phyloP scores from a whole-genome alignment of 805 yeast species.

The Nakazawaea siamensis region DNA sequence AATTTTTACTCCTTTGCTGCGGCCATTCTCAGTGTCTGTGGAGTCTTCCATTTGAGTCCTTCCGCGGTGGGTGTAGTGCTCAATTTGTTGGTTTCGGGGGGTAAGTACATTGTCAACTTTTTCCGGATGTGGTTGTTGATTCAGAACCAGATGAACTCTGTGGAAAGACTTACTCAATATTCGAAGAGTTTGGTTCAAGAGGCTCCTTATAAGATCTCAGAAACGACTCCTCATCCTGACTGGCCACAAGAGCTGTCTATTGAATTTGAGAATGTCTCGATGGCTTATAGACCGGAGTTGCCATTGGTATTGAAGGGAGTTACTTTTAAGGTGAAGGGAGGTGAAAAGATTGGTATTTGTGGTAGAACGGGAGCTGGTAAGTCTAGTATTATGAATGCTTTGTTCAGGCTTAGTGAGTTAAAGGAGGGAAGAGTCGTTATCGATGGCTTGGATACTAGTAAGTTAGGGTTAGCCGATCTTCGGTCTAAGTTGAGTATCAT shows the following conservation, averaged over 20 bases:
- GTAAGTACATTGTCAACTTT: slow-evolving; percentile 48
- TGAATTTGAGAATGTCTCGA: slow-evolving; percentile 36
- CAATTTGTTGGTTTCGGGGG: slow-evolving; percentile 46
- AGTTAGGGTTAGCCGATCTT: slow-evolving; percentile 42
- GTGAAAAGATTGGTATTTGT: slow-evolving; percentile 75
- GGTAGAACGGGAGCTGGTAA: slow-evolving; percentile 91
- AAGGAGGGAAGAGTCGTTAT: slow-evolving; percentile 38
- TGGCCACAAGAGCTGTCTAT: slow-evolving; percentile 48
- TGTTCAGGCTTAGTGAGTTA: slow-evolving; percentile 48
- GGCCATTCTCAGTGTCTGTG: slow-evolving; percentile 48
- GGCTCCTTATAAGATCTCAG: slow-evolving; percentile 42
- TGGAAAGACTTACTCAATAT: slow-evolving; percentile 61
- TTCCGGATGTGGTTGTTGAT: slow-evolving; percentile 59
- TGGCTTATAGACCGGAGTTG: slow-evolving; percentile 52
- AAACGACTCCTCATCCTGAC: slow-evolving; percentile 26
- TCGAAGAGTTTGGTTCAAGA: slow-evolving; percentile 59
- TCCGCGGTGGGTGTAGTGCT: slow-evolving; percentile 64
- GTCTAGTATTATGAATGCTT: slow-evolving; percentile 56
- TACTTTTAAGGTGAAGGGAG: slow-evolving; percentile 33
- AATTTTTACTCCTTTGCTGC: slow-evolving; percentile 42
- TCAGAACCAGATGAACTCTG: slow-evolving; percentile 72
- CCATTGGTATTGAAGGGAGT: slow-evolving; percentile 49
- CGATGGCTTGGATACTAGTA: slow-evolving; percentile 47
- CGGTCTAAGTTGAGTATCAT: slow-evolving; percentile 55
- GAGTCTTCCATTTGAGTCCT: slow-evolving; percentile 51